phyloP scores from a whole-genome alignment of 768 basidiomycete genomes.

The Pleurotus djamor region DNA sequence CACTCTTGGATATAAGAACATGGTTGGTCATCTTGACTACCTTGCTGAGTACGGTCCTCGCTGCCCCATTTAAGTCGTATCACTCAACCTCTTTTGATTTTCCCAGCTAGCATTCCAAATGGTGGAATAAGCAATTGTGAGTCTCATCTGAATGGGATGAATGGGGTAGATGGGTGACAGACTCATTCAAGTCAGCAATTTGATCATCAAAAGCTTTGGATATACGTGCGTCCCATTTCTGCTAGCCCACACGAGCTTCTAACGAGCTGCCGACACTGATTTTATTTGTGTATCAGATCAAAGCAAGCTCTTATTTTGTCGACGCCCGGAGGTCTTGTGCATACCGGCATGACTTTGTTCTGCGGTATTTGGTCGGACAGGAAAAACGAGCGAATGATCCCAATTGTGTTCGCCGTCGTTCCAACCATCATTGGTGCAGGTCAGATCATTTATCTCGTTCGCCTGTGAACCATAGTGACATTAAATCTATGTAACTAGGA shows the following conservation, averaged over 20 bases:
- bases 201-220: constrained; percentile 62
- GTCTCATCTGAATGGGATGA: constrained; percentile 14
- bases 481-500: too few relatives aligned
- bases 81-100: neutral
- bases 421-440: constrained; percentile 60
- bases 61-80: neutral
- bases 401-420: constrained; percentile 54
- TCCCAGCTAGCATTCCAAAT: constrained; percentile 62
- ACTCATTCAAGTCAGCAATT: constrained; percentile 46
- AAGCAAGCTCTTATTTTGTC: constrained; percentile 60
- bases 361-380: constrained; percentile 68
- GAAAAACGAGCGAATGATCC: constrained; percentile 60
- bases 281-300: constrained; percentile 29
- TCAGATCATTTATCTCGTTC: too few relatives aligned
- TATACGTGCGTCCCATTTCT: constrained; percentile 46
- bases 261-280: neutral
- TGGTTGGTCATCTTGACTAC: constrained; percentile 64
- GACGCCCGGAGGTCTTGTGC: constrained; percentile 54
- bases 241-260: neutral
- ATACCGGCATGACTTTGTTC: constrained; percentile 41
- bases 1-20: constrained; percentile 53
- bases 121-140: constrained; percentile 62
- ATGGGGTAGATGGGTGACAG: neutral
- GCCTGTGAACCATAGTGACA: too few relatives aligned
- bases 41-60: constrained; percentile 44